Evolutionary conservation across 192 early-diverging fungal genomes (phyloP).

Genomic region (Phlyctochytrium arcticum): DNA sequence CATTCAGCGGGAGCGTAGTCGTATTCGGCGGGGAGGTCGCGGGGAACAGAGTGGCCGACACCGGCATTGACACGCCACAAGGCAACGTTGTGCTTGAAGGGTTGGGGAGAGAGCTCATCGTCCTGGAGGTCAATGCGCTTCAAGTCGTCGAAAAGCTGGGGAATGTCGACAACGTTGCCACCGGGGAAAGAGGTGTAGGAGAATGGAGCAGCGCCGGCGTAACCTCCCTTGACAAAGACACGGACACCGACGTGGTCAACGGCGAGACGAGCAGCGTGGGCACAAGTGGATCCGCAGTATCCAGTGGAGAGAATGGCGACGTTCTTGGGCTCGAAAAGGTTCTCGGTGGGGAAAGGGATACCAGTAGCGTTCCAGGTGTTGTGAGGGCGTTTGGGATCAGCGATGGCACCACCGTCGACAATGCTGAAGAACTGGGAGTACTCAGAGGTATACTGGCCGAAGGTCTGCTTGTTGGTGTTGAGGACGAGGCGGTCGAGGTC

Average conservation of each 20-base stretch:
- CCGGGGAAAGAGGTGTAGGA: constrained; percentile 27
- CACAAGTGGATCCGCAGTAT: constrained; percentile 25
- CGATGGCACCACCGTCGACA: constrained; percentile 23
- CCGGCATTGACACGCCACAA: constrained; percentile 22
- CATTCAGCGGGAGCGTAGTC: constrained; percentile 17
- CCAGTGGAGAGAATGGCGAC: constrained; percentile 24
- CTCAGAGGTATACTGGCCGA: constrained; percentile 13
- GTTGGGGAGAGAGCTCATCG: constrained; percentile 18
- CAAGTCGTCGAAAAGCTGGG: constrained; percentile 16
- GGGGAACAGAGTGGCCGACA: constrained; percentile 11
- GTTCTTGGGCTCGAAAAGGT: neutral
- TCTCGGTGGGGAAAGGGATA: constrained; percentile 5
- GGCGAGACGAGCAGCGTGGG: constrained; percentile 16
- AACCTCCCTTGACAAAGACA: constrained; percentile 19
- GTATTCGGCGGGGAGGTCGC: constrained; percentile 26
- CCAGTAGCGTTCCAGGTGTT: constrained; percentile 22
- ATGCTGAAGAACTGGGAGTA: constrained; percentile 15
- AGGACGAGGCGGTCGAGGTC: constrained; percentile 19
- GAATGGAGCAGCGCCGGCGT: constrained; percentile 16
- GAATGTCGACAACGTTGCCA: constrained; percentile 27
- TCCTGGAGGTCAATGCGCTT: neutral
- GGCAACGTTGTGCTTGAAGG: neutral
- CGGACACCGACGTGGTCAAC: constrained; percentile 21
- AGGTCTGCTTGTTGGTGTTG: constrained; percentile 7
- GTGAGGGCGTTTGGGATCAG: constrained; percentile 1